Percentiles rank a stretch among this genome's conserved stretches.
Evolutionary conservation across 495 filamentous ascomycete species (phyloP).

Genomic region (Cetradonia linearis): DNA sequence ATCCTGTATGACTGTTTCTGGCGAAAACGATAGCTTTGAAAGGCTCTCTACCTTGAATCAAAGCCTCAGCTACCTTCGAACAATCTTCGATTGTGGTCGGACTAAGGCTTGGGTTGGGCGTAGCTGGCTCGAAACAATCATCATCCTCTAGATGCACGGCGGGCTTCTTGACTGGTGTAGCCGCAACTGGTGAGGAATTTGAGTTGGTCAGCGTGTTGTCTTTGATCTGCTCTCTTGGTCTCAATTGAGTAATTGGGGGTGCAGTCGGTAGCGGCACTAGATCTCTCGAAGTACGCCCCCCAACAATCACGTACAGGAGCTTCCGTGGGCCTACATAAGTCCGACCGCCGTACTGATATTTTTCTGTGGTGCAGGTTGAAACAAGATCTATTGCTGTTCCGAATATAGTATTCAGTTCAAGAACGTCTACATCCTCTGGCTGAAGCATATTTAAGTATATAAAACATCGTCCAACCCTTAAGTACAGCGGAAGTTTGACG

Average conservation of each 20-base stretch:
- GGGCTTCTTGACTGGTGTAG: not conserved
- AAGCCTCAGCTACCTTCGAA: not conserved
- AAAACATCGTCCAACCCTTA: not conserved
- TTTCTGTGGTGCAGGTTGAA: not conserved
- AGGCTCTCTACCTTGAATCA: not conserved
- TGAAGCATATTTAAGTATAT: not conserved
- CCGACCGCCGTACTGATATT: not conserved
- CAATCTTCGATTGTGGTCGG: not conserved
- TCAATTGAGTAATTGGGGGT: not conserved
- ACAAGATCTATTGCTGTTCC: not conserved
- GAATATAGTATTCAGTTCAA: not conserved
- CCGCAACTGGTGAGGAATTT: not conserved
- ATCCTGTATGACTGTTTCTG: not conserved
- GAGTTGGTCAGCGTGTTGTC: not conserved
- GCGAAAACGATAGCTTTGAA: not conserved
- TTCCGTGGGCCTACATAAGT: not conserved
- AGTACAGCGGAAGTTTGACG: not conserved
- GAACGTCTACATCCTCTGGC: not conserved
- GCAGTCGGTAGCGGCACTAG: not conserved
- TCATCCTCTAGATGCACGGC: not conserved
- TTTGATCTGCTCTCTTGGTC: not conserved
- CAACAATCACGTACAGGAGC: not conserved
- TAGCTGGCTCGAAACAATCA: constrained; percentile 1
- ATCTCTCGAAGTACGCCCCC: not conserved
- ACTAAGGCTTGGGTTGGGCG: not conserved